These are phyloP conservation scores for Rhytidhysteron rufulum DNA, from an alignment of 2,329 filamentous ascomycete genomes.

Conservation along the genomic window DNA sequence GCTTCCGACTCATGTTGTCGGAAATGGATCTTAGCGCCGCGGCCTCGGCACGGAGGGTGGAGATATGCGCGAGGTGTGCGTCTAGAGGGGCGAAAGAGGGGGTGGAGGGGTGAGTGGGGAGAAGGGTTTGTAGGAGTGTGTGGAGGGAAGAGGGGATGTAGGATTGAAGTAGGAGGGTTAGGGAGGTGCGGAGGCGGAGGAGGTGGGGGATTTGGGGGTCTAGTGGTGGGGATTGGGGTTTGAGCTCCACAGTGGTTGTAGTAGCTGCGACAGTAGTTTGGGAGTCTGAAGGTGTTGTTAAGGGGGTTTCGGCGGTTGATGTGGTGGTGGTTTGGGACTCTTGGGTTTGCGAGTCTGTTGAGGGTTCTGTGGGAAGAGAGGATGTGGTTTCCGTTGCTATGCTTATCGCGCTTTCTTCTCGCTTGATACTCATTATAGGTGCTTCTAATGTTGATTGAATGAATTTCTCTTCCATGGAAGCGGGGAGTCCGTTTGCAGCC, in stretches of 20 bases:
- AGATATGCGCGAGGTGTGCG: slow-evolving; percentile 63
- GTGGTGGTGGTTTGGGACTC: slow-evolving; percentile 3
- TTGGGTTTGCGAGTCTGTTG: slow-evolving; percentile 28
- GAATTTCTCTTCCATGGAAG: slow-evolving; percentile 81
- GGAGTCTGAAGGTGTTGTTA: slow-evolving; percentile 13
- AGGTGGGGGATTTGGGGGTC: slow-evolving; percentile 55
- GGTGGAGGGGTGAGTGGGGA: slow-evolving; percentile 37
- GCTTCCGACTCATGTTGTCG: slow-evolving; percentile 67
- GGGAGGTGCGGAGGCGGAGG: slow-evolving; percentile 61
- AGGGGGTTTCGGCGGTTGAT: slow-evolving; percentile 1
- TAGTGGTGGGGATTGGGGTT: slow-evolving; percentile 23
- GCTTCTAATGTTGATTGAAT: slow-evolving; percentile 71
- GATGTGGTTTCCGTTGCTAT: slow-evolving; percentile 16
- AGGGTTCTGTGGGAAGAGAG: slow-evolving; percentile 32
- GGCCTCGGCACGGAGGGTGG: slow-evolving; percentile 67
- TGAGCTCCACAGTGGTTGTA: slow-evolving; percentile 8
- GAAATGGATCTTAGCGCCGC: slow-evolving; percentile 62
- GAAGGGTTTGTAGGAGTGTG: slow-evolving; percentile 38
- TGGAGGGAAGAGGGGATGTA: slow-evolving; percentile 52
- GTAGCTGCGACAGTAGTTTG: slow-evolving; percentile 13
- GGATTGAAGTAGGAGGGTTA: slow-evolving; percentile 60
- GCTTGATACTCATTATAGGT: slow-evolving; percentile 67
- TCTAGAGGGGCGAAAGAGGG: slow-evolving; percentile 70
- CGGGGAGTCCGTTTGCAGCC: slow-evolving; percentile 62
- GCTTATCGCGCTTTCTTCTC: slow-evolving; percentile 47